Evolutionary conservation across 768 basidiomycete species (phyloP).

Genomic region (Lactarius sanguifluus): DNA sequence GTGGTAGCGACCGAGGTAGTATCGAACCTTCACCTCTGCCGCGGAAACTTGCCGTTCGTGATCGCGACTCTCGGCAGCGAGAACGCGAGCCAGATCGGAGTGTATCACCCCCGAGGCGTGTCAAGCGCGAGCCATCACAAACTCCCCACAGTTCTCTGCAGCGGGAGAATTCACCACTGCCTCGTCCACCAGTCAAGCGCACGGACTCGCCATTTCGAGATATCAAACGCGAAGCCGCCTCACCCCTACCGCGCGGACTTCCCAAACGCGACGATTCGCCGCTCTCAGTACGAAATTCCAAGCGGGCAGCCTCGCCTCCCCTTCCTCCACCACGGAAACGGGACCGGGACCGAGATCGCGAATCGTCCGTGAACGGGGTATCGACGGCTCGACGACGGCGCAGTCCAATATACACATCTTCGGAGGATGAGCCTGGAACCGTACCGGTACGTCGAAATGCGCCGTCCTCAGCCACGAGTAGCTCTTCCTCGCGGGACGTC

Average conservation of each 20-base stretch:
- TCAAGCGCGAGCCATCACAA: slow-evolving; percentile 32
- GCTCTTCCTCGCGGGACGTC: slow-evolving; percentile 37
- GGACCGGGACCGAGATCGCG: slow-evolving; percentile 23
- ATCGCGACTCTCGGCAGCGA: slow-evolving; percentile 25
- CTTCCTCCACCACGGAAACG: slow-evolving; percentile 24
- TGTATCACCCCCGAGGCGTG: slow-evolving; percentile 13
- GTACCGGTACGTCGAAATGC: slow-evolving; percentile 25
- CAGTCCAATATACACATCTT: slow-evolving; percentile 28
- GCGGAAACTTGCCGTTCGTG: slow-evolving; percentile 11
- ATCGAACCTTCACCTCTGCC: slow-evolving; percentile 11
- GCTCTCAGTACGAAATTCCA: slow-evolving; percentile 34
- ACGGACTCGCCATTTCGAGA: slow-evolving; percentile 13
- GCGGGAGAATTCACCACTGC: slow-evolving; percentile 22
- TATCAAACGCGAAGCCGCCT: slow-evolving; percentile 20
- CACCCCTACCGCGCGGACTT: slow-evolving; percentile 26
- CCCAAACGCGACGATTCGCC: slow-evolving; percentile 19
- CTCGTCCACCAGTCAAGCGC: slow-evolving; percentile 20
- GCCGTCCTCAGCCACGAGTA: slow-evolving; percentile 30
- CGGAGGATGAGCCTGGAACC: slow-evolving; percentile 26
- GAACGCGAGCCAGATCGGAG: slow-evolving; percentile 22
- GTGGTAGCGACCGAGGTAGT: slow-evolving; percentile 39
- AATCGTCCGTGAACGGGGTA: slow-evolving; percentile 19
- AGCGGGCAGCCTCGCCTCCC: slow-evolving; percentile 39
- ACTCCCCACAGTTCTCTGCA: slow-evolving; percentile 25
- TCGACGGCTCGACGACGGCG: slow-evolving; percentile 23